Conservation (phyloP, 2,329 filamentous ascomycete species). For the Aspergillus fumigatiaffinis region DNA sequence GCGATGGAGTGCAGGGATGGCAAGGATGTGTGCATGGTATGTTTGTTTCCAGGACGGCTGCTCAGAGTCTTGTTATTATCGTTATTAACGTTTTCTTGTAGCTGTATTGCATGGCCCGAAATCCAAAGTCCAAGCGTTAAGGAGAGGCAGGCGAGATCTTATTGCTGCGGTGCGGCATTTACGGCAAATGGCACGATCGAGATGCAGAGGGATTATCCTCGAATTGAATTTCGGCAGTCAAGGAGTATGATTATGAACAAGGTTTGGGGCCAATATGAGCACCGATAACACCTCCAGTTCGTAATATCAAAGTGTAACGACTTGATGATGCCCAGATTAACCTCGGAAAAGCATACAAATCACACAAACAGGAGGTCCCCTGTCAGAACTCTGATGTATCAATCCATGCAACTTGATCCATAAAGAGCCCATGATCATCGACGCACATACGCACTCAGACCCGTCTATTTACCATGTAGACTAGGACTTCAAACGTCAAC, state of each 20-base stretch:
- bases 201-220: not conserved
- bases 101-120: conserved; percentile 27
- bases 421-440: not conserved
- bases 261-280: too few relatives aligned
- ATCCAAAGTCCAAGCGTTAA: conserved; percentile 11
- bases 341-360: not conserved
- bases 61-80: not conserved
- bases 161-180: not conserved
- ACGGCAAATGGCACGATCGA: not conserved
- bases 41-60: conserved; percentile 9
- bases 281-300: too few relatives aligned
- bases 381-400: not conserved
- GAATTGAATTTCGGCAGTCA: not conserved
- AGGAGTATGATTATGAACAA: not conserved
- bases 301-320: not conserved
- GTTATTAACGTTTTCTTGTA: conserved; percentile 2
- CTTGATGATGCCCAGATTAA: not conserved
- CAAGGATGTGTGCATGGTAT: conserved; percentile 52
- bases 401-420: not conserved
- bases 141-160: not conserved
- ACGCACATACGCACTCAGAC: not conserved
- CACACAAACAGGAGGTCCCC: not conserved
- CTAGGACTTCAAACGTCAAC: not conserved
- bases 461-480: not conserved
- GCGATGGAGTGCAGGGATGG: conserved; percentile 66